Base-by-base conservation (phyloP, 1,284 basidiomycete species). In the Baeospora myosura region DNA sequence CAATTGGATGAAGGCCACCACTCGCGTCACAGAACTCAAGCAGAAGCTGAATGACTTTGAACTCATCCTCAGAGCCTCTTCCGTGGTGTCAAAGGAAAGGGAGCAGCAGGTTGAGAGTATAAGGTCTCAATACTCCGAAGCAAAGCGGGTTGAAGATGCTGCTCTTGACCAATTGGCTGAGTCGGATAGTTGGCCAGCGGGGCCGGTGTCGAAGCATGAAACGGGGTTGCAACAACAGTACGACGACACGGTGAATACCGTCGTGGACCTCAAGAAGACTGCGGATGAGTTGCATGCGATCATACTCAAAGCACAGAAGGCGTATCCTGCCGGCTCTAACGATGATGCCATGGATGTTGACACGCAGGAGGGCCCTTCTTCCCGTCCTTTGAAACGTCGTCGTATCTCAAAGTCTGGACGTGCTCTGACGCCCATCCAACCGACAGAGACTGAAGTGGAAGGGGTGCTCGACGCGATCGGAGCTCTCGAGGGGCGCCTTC, bases 381-480 rank as follows among this genome's bases (percentile, higher is more conserved):
- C 38, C 11, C 56, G 60, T 11, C 64, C 67, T 18, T 43, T 52
- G 20, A 70, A 72, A 46, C 66, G 69, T 31, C 63, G 63, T 18
- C 66, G 61, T 25, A 17, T 64, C 5, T 61, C 64, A 6, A 54
- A 51, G 7, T 56, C 35, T 31, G 29, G 41, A 4, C 48, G 52
- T 1, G 38, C 40, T 1, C 16, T 47, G 14, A 46, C 50, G 8
- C 23, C 47, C 11, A 45, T 43, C 36, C 38, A 43, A 24, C 49
- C 48, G 17, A 29, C 46, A 2, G 41, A 48, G 12, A 32, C 47
- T 1, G 65, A 68, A 11, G 31, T 69, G 17, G 65, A 65, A 26
- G 46, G 47, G 3, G 49, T 78, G 10, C 54, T 50, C n/a, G 65
- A 69, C 10, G 59, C 59, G n/a, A 47, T 77, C 23, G 31, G 44